These are phyloP conservation scores for Dactylellina sp. DNA, from an alignment of 2,329 filamentous ascomycete species.

Conservation along the genomic window DNA sequence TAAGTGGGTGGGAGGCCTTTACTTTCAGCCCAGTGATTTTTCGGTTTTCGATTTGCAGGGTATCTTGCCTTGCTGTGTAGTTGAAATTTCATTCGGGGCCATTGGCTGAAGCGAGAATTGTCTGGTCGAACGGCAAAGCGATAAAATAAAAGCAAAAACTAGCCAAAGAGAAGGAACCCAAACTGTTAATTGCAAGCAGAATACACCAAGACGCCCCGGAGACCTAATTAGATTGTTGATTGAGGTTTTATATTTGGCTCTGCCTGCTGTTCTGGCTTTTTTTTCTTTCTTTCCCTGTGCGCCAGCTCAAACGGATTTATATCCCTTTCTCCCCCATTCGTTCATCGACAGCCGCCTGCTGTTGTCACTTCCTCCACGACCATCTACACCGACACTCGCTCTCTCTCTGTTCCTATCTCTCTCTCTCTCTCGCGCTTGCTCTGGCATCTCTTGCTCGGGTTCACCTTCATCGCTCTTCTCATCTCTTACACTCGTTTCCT, in stretches of 20 bases:
- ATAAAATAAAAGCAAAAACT: slow-evolving; percentile 25
- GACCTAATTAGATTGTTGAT: background rate
- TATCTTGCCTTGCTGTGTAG: slow-evolving; percentile 14
- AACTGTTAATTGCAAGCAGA: slow-evolving; percentile 26
- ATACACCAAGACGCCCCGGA: slow-evolving; percentile 45
- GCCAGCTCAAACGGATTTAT: slow-evolving; percentile 54
- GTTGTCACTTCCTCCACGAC: background rate
- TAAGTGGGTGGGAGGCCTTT: slow-evolving; percentile 39
- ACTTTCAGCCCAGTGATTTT: slow-evolving; percentile 41
- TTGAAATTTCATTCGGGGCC: slow-evolving; percentile 51
- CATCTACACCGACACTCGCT: slow-evolving; percentile 32
- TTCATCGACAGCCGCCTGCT: slow-evolving; percentile 1
- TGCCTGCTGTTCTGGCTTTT: slow-evolving; percentile 17
- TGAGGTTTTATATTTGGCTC: slow-evolving; percentile 55
- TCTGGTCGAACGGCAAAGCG: slow-evolving; percentile 32
- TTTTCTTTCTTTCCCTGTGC: slow-evolving; percentile 35
- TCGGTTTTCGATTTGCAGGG: slow-evolving; percentile 54
- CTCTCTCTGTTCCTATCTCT: slow-evolving; percentile 2
- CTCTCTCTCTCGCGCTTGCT: slow-evolving; percentile 5
- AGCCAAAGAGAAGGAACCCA: slow-evolving; percentile 19
- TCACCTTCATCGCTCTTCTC: background rate
- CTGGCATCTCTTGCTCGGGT: no score
- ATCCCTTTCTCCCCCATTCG: slow-evolving; percentile 20
- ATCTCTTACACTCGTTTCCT: background rate
- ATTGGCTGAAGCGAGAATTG: slow-evolving; percentile 56